Conservation (phyloP, 2,329 filamentous ascomycete species). For the Sphaerulina musiva region DNA sequence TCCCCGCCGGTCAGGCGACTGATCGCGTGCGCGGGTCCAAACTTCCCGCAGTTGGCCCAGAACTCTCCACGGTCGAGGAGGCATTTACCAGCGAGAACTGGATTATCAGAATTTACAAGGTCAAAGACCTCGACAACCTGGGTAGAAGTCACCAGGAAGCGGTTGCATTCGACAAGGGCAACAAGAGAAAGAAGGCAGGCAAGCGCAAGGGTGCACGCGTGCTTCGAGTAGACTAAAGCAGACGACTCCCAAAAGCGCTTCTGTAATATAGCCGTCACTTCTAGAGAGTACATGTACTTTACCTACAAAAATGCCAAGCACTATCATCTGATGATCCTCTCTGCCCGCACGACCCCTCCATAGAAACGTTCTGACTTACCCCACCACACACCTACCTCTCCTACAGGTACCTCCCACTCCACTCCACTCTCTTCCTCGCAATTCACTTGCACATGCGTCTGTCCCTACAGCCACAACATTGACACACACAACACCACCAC, state of each 20-base stretch:
- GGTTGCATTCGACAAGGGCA: constrained; percentile 65
- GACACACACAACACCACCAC: background rate
- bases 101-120: constrained; percentile 99
- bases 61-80: constrained; percentile 85
- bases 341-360: constrained; percentile 1
- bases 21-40: constrained; percentile 80
- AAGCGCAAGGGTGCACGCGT: constrained; percentile 68
- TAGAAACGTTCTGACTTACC: background rate
- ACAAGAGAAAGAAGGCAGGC: constrained; percentile 72
- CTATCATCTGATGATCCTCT: background rate
- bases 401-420: background rate
- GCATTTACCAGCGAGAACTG: constrained; percentile 99
- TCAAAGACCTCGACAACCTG: constrained; percentile 96
- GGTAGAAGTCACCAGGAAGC: constrained; percentile 75
- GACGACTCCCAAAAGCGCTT: constrained; percentile 4
- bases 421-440: no score
- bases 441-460: background rate
- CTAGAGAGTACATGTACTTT: constrained; percentile 4
- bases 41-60: constrained; percentile 76
- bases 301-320: background rate
- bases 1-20: constrained; percentile 81
- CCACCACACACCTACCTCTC: background rate
- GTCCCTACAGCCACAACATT: constrained; percentile 1
- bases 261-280: constrained; percentile 2
- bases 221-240: constrained; percentile 55